Percentiles rank a stretch among this genome's conserved stretches.
Evolutionary conservation across 192 early-diverging fungal genomes (phyloP).

Genomic region (Coemansia sp.): DNA sequence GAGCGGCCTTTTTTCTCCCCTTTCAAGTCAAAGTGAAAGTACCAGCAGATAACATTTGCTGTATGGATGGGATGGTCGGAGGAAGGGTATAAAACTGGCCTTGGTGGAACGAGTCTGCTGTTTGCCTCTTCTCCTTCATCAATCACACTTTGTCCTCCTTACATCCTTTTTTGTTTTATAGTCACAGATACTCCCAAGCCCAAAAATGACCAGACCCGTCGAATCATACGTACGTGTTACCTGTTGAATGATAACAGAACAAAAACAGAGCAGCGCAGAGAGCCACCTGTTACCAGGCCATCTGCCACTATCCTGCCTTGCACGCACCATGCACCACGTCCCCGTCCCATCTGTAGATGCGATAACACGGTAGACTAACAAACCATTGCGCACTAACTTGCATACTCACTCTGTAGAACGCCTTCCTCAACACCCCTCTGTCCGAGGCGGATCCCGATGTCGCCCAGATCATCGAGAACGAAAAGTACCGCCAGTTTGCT

Average conservation of each 20-base stretch:
- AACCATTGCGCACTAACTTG: not conserved
- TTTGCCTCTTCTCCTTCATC: not conserved
- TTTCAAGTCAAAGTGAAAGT: no score
- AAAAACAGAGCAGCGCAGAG: no score
- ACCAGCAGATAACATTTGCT: no score
- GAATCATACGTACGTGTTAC: slow-evolving; percentile 40
- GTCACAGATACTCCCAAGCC: not conserved
- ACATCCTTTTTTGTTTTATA: not conserved
- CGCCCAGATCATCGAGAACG: slow-evolving; percentile 90
- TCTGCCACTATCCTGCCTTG: no score
- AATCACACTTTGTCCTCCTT: not conserved
- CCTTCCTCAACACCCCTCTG: slow-evolving; percentile 83
- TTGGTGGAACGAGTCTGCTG: no score
- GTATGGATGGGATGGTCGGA: no score
- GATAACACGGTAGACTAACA: no score
- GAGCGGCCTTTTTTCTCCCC: no score
- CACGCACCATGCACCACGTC: no score
- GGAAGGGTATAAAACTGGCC: not conserved
- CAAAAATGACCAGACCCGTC: slow-evolving; percentile 39
- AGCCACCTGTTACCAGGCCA: no score
- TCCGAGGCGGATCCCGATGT: slow-evolving; percentile 91
- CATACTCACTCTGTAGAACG: slow-evolving; percentile 53
- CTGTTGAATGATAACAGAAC: no score
- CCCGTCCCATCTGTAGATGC: no score
- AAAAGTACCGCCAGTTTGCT: slow-evolving; percentile 97